Conservation (phyloP, 176 grass and related monocot species). For the Themeda triandra region DNA sequence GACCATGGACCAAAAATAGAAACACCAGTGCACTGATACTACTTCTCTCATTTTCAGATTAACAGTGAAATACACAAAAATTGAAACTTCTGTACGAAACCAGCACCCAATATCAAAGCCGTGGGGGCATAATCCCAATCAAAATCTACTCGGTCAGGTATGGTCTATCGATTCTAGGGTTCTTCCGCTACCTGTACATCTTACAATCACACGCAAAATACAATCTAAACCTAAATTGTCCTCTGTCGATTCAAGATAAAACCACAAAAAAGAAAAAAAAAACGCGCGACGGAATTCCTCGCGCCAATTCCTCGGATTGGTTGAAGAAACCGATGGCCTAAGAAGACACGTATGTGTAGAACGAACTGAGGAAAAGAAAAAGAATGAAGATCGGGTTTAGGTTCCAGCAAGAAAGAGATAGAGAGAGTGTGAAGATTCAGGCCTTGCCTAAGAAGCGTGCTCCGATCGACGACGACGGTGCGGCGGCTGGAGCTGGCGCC, state of each 20-base stretch:
- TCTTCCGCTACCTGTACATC: not conserved
- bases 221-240: not conserved
- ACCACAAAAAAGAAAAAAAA: not conserved
- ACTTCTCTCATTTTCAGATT: not conserved
- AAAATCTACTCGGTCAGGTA: not conserved
- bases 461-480: too few species aligned
- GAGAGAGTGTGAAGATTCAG: not conserved
- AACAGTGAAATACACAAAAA: not conserved
- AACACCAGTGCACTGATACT: too few species aligned
- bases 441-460: too few species aligned
- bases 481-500: too few species aligned
- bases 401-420: not conserved
- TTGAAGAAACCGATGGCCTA: too few species aligned
- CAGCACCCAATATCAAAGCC: not conserved
- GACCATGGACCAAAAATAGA: too few species aligned
- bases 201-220: too few species aligned
- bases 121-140: too few species aligned
- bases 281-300: too few species aligned
- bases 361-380: not conserved
- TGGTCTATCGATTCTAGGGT: not conserved
- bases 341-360: not conserved
- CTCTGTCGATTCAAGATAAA: not conserved
- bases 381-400: not conserved
- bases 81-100: not conserved
- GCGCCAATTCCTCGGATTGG: not conserved